phyloP scores from a whole-genome alignment of 331 rosid species.

The Rosa hybrid region DNA sequence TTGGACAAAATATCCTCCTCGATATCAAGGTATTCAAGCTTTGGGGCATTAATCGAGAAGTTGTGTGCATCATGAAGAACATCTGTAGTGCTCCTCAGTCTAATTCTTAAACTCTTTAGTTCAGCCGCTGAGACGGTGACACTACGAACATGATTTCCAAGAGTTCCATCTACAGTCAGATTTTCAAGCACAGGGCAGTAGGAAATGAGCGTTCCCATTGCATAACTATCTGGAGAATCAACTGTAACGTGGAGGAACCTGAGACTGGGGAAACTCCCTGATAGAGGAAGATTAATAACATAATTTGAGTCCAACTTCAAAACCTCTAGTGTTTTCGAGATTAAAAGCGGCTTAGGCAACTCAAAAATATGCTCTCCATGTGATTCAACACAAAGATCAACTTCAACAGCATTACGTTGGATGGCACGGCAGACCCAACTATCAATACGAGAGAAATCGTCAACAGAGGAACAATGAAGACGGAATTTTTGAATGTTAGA shows the following conservation, averaged over 20 bases:
- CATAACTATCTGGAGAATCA: neutral
- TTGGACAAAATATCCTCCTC: neutral
- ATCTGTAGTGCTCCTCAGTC: neutral
- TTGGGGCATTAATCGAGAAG: neutral
- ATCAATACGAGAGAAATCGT: neutral
- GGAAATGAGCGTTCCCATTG: neutral
- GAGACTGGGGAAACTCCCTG: neutral
- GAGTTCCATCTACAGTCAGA: constrained; percentile 5
- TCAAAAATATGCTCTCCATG: neutral
- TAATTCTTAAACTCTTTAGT: neutral
- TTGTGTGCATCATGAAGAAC: neutral
- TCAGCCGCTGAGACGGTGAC: neutral
- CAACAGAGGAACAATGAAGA: neutral
- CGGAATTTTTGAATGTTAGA: neutral
- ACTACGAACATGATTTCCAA: neutral
- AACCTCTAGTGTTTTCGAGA: neutral
- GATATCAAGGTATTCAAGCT: constrained; percentile 5
- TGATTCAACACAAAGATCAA: neutral
- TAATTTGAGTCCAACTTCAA: constrained; percentile 3
- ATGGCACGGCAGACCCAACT: neutral
- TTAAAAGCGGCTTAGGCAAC: neutral
- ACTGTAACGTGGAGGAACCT: neutral
- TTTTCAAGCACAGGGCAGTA: constrained; percentile 4
- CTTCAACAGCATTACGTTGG: constrained; percentile 4
- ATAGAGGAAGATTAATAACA: neutral